Base-by-base conservation (phyloP, 2,329 filamentous ascomycete genomes). In the Xylaria sp. region DNA sequence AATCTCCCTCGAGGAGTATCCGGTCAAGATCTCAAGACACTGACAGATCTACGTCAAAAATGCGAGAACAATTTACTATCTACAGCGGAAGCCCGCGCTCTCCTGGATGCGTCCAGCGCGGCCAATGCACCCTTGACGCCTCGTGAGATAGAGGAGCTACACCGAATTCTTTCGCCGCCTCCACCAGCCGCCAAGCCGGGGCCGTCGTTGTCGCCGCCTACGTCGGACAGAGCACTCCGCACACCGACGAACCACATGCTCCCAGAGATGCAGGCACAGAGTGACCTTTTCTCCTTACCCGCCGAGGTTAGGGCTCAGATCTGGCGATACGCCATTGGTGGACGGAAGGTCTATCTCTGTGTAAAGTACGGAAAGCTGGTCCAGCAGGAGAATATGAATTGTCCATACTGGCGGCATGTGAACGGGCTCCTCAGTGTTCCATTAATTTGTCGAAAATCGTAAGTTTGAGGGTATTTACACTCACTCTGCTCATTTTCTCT, bases 201-300 rank as follows among this genome's bases (percentile, higher is more conserved):
- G 28, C 61, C 53, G 28, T 53, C 56, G 23, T 56, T 53, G 40
- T 53, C 45, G 21, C 17, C 45, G 21, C 43, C 62, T 4, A 33
- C 35, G 12, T n/a, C 51, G 15, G 35, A 45, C 6, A 54, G 54
- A 43, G 42, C 60, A 49, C 60, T 31, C 37, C 63, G 65, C 25
- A 67, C 65, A 43, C 63, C 63, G 21, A 67, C 65, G 12, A 65
- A 65, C 51, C 49, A 67, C 14, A 67, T 67, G 65, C 15, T 67
- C n/a, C 65, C 65, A 14, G 57, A 60, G 4, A 28, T 35, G 21
- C 65, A 65, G 43, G 28, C 14, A 21, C 59, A 67, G 37, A 67
- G 63, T 52, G 49, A 65, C 46, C 28, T 67, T 37, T 67, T 67
- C 47, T 59, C 53, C 37, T 33, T 67, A 33, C 65, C 65, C 9